These are phyloP conservation scores for Diaporthe vexans DNA, from an alignment of 2,329 filamentous ascomycete genomes.

Conservation along the genomic window DNA sequence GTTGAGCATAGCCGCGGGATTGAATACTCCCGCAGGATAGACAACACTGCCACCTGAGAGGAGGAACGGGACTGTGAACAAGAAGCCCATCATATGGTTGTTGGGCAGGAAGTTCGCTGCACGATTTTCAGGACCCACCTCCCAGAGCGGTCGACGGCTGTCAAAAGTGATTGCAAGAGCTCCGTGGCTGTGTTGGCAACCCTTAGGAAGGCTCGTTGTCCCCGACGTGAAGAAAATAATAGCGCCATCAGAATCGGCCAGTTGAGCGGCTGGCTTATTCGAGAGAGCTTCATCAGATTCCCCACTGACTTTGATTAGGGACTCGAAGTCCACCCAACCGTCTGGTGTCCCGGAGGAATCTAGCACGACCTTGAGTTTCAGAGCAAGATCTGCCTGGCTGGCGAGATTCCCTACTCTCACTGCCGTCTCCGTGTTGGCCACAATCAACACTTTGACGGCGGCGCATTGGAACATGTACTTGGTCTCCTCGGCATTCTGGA, in stretches of 20 bases:
- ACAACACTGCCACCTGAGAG: constrained; percentile 11
- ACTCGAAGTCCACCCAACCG: constrained; percentile 1
- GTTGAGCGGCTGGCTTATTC: neutral
- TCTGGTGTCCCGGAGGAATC: neutral
- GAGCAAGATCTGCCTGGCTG: neutral
- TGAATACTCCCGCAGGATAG: neutral
- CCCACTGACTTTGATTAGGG: neutral
- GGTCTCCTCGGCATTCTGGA: neutral
- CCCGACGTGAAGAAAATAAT: constrained; percentile 5
- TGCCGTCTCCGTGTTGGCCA: constrained; percentile 9
- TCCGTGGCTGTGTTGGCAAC: neutral
- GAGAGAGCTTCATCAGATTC: neutral
- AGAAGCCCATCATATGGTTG: constrained; percentile 6
- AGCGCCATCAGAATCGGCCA: neutral
- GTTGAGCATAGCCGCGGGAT: neutral
- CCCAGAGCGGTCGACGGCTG: neutral
- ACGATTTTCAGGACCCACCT: neutral
- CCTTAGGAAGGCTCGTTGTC: constrained; percentile 12
- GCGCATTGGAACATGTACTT: neutral
- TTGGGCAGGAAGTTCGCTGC: constrained; percentile 7
- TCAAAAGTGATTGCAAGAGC: neutral
- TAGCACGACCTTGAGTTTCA: neutral
- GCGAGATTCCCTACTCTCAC: neutral
- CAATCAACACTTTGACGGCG: neutral
- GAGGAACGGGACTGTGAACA: neutral